Percentiles rank a stretch among this genome's conserved stretches.
phyloP scores from a whole-genome alignment of 805 yeast genomes.

The Pichia scutulata region DNA sequence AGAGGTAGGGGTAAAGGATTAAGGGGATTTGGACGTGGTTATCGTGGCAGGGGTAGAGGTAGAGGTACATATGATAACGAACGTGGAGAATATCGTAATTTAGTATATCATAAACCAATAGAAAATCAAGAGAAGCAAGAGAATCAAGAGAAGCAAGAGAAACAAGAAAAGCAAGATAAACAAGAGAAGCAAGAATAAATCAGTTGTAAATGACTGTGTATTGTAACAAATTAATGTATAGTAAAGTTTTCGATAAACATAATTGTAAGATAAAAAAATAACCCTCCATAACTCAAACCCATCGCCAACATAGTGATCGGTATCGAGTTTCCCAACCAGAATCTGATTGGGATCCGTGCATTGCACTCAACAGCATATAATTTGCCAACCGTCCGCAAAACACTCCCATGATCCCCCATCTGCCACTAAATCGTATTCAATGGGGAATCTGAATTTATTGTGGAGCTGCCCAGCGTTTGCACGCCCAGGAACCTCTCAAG shows the following conservation, averaged over 20 bases:
- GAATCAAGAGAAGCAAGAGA: background rate
- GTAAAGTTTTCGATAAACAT: background rate
- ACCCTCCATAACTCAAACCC: conserved; percentile 1
- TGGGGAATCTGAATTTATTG: conserved; percentile 22
- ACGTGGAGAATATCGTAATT: conserved; percentile 9
- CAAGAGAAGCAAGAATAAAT: background rate
- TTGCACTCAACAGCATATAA: conserved; percentile 30
- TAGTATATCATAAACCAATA: conserved; percentile 18
- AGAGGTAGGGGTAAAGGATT: conserved; percentile 8
- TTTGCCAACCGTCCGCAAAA: conserved; percentile 32
- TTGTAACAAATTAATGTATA: background rate
- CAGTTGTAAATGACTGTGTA: background rate
- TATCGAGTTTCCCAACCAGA: conserved; percentile 29
- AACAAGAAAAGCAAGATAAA: background rate
- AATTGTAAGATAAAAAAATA: background rate
- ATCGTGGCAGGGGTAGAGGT: conserved; percentile 3
- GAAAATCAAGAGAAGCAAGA: background rate
- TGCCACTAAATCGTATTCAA: background rate
- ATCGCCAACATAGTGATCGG: conserved; percentile 28
- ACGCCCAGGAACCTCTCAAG: conserved; percentile 32
- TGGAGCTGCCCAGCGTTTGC: conserved; percentile 34
- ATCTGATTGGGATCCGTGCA: conserved; percentile 27
- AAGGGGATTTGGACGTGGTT: conserved; percentile 6
- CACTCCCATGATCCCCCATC: conserved; percentile 27
- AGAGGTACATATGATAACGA: conserved; percentile 8